Percentiles rank a stretch among this genome's conserved stretches.
Evolutionary conservation across 139 green algal species (phyloP).

Genomic region (Coelastrella sp.): DNA sequence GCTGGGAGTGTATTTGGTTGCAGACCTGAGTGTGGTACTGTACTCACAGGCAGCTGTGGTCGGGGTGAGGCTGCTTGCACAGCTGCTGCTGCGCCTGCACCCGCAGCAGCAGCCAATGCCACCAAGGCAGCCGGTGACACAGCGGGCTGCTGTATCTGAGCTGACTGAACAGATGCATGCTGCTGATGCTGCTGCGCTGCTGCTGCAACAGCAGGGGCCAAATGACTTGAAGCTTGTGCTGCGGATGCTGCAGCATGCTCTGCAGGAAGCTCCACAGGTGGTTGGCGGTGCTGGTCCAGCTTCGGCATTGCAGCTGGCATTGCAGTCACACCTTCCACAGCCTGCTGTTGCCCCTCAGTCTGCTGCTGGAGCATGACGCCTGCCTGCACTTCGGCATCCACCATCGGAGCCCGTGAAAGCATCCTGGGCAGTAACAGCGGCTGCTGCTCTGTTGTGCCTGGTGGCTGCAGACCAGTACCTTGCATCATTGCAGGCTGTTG

Average conservation of each 20-base stretch:
- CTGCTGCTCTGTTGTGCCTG: no score
- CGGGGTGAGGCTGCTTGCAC: neutral
- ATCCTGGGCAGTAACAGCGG: slow-evolving; percentile 7
- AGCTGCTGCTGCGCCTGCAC: slow-evolving; percentile 8
- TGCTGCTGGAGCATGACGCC: neutral
- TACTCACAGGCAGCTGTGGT: neutral
- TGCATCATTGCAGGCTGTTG: neutral
- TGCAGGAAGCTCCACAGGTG: no score
- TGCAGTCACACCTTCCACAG: no score
- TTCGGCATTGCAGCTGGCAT: neutral
- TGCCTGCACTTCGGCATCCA: slow-evolving; percentile 22
- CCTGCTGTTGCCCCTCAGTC: neutral
- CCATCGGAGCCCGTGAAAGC: slow-evolving; percentile 6
- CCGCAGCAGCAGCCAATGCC: slow-evolving; percentile 16
- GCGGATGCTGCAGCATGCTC: no score
- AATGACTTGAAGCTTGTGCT: no score
- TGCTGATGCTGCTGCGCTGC: slow-evolving; percentile 7
- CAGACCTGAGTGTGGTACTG: neutral
- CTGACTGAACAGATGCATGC: neutral
- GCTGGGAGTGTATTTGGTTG: neutral
- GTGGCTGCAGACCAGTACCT: no score
- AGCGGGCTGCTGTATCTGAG: slow-evolving; percentile 17
- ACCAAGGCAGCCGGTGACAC: slow-evolving; percentile 6
- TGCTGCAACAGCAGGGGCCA: neutral
- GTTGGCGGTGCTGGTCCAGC: no score